phyloP scores from a whole-genome alignment of 2,329 filamentous ascomycete genomes.

The Aspergillus sp. region DNA sequence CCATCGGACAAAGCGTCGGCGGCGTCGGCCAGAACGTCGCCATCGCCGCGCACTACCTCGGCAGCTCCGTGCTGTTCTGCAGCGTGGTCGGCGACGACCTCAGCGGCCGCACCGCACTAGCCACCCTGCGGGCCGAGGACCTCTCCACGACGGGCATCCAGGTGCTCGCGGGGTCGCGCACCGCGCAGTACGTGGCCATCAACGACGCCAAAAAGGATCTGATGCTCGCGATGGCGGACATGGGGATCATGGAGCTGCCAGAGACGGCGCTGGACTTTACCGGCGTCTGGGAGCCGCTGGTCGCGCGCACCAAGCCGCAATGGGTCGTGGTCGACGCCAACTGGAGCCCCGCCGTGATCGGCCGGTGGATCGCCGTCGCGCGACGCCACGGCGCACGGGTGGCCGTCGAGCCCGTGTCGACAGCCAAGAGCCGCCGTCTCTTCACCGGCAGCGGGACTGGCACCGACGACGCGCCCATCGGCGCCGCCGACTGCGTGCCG shows the following conservation, averaged over 20 bases:
- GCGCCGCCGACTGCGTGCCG: constrained; percentile 53
- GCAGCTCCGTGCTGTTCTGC: constrained; percentile 67
- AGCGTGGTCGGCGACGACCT: constrained; percentile 79
- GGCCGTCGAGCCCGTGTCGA: constrained; percentile 87
- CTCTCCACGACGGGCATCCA: constrained; percentile 67
- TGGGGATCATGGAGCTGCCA: constrained; percentile 70
- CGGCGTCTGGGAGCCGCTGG: constrained; percentile 61
- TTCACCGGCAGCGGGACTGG: constrained; percentile 51
- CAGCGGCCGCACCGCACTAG: constrained; percentile 71
- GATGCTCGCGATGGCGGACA: constrained; percentile 92
- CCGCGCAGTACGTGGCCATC: constrained; percentile 87
- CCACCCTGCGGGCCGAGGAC: constrained; percentile 58
- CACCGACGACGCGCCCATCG: constrained; percentile 28
- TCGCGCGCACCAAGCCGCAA: constrained; percentile 59
- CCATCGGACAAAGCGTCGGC: constrained; percentile 78
- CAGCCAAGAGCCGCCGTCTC: constrained; percentile 69
- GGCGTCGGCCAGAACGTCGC: constrained; percentile 93
- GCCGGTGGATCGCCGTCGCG: constrained; percentile 65
- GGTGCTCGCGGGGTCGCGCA: constrained; percentile 59
- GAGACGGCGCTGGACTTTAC: constrained; percentile 41
- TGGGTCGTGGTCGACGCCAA: constrained; percentile 88
- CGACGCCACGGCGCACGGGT: constrained; percentile 58
- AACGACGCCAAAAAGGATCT: constrained; percentile 83
- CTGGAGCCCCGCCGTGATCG: constrained; percentile 68
- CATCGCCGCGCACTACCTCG: constrained; percentile 72